A percentile compares a stretch with the other conserved stretches of the same genome.
phyloP scores from a whole-genome alignment of 2,329 filamentous ascomycete genomes.

The Boeremia exigua region DNA sequence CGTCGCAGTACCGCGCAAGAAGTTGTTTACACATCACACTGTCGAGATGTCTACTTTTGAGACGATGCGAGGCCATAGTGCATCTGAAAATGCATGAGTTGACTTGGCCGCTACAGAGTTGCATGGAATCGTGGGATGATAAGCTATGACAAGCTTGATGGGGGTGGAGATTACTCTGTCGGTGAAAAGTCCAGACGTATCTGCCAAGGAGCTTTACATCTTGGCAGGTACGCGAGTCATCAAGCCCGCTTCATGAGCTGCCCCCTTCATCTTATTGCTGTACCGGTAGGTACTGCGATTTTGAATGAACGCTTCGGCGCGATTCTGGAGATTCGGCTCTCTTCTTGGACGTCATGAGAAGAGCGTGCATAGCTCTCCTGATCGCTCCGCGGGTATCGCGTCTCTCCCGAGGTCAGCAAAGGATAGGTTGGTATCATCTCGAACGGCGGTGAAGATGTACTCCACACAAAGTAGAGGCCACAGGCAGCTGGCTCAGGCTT shows the following conservation, averaged over 20 bases:
- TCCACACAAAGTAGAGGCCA: background rate
- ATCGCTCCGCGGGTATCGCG: background rate
- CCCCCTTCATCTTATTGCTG: constrained; percentile 7
- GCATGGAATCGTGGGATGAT: background rate
- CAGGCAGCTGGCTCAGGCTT: no score
- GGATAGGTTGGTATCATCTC: background rate
- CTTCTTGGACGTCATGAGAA: background rate
- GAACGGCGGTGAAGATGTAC: no score
- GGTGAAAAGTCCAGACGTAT: background rate
- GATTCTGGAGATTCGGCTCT: background rate
- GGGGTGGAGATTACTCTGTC: constrained; percentile 11
- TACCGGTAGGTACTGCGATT: background rate
- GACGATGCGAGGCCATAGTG: background rate
- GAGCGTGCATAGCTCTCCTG: background rate
- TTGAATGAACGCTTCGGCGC: background rate
- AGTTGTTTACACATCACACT: background rate
- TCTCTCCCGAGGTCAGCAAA: background rate
- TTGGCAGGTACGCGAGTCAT: constrained; percentile 12
- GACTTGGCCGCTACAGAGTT: background rate
- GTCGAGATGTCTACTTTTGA: background rate
- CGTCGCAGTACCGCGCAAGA: background rate
- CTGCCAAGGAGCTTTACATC: constrained; percentile 1
- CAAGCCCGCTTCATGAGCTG: background rate
- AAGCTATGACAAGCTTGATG: constrained; percentile 6
- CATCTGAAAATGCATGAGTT: background rate